Percentiles rank a stretch among this genome's conserved stretches.
Conservation (phyloP, 495 filamentous ascomycete species). For the Talaromyces ruber region DNA sequence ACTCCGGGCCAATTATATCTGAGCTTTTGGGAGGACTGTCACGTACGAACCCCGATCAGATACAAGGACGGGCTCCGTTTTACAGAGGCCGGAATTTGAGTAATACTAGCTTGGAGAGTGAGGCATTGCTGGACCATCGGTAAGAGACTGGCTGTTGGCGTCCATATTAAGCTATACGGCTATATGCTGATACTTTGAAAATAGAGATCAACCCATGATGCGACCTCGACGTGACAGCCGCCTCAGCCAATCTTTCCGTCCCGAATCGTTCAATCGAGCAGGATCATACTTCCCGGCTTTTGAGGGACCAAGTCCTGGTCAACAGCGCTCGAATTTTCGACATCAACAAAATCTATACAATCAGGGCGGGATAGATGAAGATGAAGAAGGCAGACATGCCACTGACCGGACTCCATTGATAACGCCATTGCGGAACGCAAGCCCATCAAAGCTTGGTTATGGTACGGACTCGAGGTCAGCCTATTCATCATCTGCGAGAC, state of each 20-base stretch:
- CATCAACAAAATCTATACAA: constrained; percentile 8
- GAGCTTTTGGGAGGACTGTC: neutral
- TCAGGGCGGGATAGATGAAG: constrained; percentile 16
- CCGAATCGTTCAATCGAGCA: constrained; percentile 20
- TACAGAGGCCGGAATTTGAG: constrained; percentile 58
- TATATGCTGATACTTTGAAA: constrained; percentile 1
- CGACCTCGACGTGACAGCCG: constrained; percentile 58
- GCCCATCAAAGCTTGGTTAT: constrained; percentile 19
- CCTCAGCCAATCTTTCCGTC: constrained; percentile 38
- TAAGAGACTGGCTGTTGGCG: constrained; percentile 18
- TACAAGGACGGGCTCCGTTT: constrained; percentile 26
- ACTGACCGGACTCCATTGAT: constrained; percentile 37
- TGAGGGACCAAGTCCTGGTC: constrained; percentile 6
- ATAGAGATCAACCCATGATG: constrained; percentile 62
- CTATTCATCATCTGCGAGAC: constrained; percentile 18
- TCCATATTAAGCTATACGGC: neutral
- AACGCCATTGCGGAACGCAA: constrained; percentile 16
- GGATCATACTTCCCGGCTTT: constrained; percentile 24
- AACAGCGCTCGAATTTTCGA: constrained; percentile 10
- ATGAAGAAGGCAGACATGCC: constrained; percentile 43
- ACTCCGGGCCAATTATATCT: constrained; percentile 10
- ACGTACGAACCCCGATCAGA: neutral
- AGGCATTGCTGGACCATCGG: constrained; percentile 75
- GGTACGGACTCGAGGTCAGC: constrained; percentile 27
- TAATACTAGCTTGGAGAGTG: constrained; percentile 73